Evolutionary conservation across 192 early-diverging fungal genomes (phyloP), one percentile per base, ranked within the genome.

Genomic region (Chytriomyces confervae): DNA sequence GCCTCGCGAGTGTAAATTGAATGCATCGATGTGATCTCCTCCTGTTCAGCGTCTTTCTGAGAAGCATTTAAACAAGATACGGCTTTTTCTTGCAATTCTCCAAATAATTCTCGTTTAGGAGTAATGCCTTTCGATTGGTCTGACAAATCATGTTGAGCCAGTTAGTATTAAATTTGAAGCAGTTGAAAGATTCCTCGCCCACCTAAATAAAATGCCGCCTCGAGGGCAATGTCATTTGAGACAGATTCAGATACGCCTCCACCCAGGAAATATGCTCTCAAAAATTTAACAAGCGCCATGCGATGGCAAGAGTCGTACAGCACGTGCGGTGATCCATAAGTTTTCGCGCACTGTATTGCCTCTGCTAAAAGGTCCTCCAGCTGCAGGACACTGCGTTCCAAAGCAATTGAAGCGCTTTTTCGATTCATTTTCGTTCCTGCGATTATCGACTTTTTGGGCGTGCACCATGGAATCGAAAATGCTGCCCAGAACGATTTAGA

Each of bases 121-220:
- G 89, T 87, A 47, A 92, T 61, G 0, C 86, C 88, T 36, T 91
- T 92, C 1, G 87, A 77, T 83, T 89, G 86, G 62, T 93, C 92
- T 80, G 81, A 36, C 36, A 72, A 36, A 36, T 36, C 36, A 36
- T 36, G 36, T 36, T 36, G 36, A 36, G 62, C 16, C 69, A 70
- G 23, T 69, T 72, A 76, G 16, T 49, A 24, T 48, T 44, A 29
- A 8, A 20, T 20, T 29, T 29, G 20, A 5, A 76, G 29, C 36
- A 46, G 23, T 23, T 43, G 20, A 47, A 44, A 36, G 36, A 0
- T 36, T 36, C 66, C 4, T 24, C 69, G 20, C 63, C 74, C 75
- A 89, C 88, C 88, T 20, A 91, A 69, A 80, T 84, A 90, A 72
- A 82, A 89, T 16, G 84, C 75, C 61, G 77, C 76, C 4, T 60